Evolutionary conservation across 2,329 filamentous ascomycete species (phyloP).

Genomic region (Cercospora citrullina): DNA sequence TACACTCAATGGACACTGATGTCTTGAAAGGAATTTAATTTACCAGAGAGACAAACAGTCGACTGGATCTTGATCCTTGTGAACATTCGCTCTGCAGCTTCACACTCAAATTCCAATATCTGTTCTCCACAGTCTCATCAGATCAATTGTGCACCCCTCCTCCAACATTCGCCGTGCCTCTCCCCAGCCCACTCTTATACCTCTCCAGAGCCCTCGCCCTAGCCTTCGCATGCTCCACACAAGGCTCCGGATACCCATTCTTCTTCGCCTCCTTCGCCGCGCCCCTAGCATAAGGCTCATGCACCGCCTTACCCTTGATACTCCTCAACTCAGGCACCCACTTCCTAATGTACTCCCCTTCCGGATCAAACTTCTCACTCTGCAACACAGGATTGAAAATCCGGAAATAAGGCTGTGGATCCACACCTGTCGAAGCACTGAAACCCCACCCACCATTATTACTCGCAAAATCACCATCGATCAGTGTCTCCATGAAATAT

Average conservation of each 20-base stretch:
- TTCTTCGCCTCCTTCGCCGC: slow-evolving; percentile 60
- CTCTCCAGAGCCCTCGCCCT: slow-evolving; percentile 66
- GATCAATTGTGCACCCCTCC: slow-evolving; percentile 38
- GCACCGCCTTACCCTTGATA: slow-evolving; percentile 67
- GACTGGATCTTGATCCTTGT: not conserved
- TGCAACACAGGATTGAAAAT: slow-evolving; percentile 86
- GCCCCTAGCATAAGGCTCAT: slow-evolving; percentile 75
- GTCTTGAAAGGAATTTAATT: too few species aligned
- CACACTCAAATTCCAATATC: not conserved
- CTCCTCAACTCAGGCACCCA: slow-evolving; percentile 76
- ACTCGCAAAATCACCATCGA: slow-evolving; percentile 77
- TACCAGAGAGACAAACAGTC: too few species aligned
- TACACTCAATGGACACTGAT: too few species aligned
- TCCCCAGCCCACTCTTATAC: slow-evolving; percentile 67
- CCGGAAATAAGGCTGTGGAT: slow-evolving; percentile 86
- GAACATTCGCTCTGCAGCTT: not conserved
- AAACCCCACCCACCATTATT: slow-evolving; percentile 75
- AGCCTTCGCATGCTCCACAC: slow-evolving; percentile 71
- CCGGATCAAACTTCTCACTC: slow-evolving; percentile 79
- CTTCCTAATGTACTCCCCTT: slow-evolving; percentile 76
- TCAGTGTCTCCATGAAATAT: slow-evolving; percentile 78
- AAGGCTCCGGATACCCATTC: slow-evolving; percentile 70
- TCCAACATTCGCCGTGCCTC: slow-evolving; percentile 48
- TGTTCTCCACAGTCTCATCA: not conserved
- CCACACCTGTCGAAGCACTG: slow-evolving; percentile 68